Percentiles rank a stretch among this genome's conserved stretches.
These are phyloP conservation scores for Withania somnifera DNA, from an alignment of 305 asterid species.

Conservation along the genomic window DNA sequence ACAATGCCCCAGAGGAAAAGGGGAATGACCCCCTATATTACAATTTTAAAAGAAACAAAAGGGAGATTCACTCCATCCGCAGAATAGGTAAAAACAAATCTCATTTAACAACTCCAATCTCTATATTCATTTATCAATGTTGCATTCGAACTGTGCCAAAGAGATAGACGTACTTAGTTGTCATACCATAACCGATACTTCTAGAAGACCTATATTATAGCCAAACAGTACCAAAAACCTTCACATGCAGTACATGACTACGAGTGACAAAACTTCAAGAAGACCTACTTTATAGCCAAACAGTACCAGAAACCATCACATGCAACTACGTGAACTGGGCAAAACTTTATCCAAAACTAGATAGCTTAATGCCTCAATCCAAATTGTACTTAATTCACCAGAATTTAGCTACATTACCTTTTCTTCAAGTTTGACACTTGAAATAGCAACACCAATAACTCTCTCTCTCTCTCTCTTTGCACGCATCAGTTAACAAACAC, in stretches of 20 bases:
- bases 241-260: too few relatives aligned
- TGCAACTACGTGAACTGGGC: background rate
- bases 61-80: background rate
- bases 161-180: background rate
- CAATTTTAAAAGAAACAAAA: background rate
- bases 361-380: background rate
- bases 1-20: background rate
- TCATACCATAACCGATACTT: background rate
- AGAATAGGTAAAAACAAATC: background rate
- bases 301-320: background rate
- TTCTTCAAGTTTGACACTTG: background rate
- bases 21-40: background rate
- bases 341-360: background rate
- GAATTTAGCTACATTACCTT: background rate
- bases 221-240: too few relatives aligned
- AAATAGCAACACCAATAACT: background rate
- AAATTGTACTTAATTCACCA: background rate
- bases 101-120: constrained; percentile 24
- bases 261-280: background rate
- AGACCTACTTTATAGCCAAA: background rate
- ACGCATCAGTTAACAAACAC: background rate
- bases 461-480: background rate
- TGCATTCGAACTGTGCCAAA: constrained; percentile 14
- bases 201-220: background rate
- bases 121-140: constrained; percentile 18